Percentiles rank a stretch among this genome's conserved stretches.
phyloP scores from a whole-genome alignment of 2,329 filamentous ascomycete genomes.

The Diaporthe aspalathi region DNA sequence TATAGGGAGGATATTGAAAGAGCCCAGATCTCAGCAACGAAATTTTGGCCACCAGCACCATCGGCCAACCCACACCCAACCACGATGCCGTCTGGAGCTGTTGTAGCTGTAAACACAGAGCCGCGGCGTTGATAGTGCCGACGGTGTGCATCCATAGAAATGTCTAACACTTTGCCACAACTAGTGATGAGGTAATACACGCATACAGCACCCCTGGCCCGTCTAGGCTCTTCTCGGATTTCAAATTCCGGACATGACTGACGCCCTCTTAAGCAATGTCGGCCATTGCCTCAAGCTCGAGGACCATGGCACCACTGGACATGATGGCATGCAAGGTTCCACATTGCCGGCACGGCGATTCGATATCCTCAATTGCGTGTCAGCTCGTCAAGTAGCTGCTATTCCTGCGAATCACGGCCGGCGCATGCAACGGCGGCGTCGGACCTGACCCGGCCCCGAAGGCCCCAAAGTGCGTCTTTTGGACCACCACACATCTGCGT shows the following conservation, averaged over 20 bases:
- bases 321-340: background rate
- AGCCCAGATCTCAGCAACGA: too few species aligned
- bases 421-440: too few species aligned
- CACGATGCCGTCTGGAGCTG: too few species aligned
- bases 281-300: background rate
- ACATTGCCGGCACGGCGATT: background rate
- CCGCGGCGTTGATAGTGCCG: background rate
- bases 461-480: too few species aligned
- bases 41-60: too few species aligned
- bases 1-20: too few species aligned
- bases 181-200: background rate
- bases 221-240: background rate
- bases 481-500: too few species aligned
- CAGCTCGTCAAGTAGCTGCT: too few species aligned
- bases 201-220: background rate
- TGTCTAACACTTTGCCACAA: background rate
- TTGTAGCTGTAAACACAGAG: too few species aligned
- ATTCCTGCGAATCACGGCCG: background rate
- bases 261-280: background rate
- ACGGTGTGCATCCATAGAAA: background rate
- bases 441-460: too few species aligned
- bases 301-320: background rate
- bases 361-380: background rate
- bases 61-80: too few species aligned
- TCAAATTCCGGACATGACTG: slow-evolving; percentile 1